phyloP scores from a whole-genome alignment of 352 stramenopile species.

The Phytophthora sp. region DNA sequence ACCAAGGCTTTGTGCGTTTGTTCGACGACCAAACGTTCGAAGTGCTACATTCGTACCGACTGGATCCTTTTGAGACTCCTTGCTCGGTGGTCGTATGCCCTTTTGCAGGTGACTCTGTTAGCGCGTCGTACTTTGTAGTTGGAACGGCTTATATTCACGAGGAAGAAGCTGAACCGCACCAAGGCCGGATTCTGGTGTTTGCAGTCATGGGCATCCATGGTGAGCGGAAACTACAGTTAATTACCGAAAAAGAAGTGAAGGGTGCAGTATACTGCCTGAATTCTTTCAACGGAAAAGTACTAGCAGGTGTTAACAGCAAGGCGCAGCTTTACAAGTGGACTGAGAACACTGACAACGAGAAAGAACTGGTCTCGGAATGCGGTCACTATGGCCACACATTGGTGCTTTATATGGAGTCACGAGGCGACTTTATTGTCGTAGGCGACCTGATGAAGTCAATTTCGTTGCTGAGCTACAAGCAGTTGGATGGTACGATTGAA shows the following conservation, averaged over 20 bases:
- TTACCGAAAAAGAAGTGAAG: conserved; percentile 94
- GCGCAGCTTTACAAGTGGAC: conserved; percentile 93
- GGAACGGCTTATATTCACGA: conserved; percentile 93
- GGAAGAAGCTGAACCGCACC: conserved; percentile 95
- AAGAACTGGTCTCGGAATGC: conserved; percentile 92
- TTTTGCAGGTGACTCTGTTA: conserved; percentile 79
- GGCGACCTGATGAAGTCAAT: conserved; percentile 98
- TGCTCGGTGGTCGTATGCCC: conserved; percentile 84
- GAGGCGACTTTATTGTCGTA: conserved; percentile 95
- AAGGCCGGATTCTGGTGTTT: conserved; percentile 95
- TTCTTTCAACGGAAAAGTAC: conserved; percentile 93
- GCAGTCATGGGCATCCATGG: conserved; percentile 76
- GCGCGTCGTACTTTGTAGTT: conserved; percentile 85
- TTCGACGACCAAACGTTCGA: conserved; percentile 98
- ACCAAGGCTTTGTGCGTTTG: conserved; percentile 93
- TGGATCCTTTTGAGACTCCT: conserved; percentile 89
- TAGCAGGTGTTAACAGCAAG: conserved; percentile 96
- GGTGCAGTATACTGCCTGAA: conserved; percentile 96
- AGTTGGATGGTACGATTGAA: conserved; percentile 91
- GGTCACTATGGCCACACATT: conserved; percentile 96
- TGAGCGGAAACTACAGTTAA: conserved; percentile 88
- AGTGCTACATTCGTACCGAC: conserved; percentile 81
- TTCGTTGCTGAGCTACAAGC: conserved; percentile 95
- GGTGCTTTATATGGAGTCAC: conserved; percentile 95
- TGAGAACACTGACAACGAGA: conserved; percentile 89